Percentiles rank a stretch among this genome's conserved stretches.
Conservation (phyloP, 2,329 filamentous ascomycete species). For the Akanthomyces muscarius region DNA sequence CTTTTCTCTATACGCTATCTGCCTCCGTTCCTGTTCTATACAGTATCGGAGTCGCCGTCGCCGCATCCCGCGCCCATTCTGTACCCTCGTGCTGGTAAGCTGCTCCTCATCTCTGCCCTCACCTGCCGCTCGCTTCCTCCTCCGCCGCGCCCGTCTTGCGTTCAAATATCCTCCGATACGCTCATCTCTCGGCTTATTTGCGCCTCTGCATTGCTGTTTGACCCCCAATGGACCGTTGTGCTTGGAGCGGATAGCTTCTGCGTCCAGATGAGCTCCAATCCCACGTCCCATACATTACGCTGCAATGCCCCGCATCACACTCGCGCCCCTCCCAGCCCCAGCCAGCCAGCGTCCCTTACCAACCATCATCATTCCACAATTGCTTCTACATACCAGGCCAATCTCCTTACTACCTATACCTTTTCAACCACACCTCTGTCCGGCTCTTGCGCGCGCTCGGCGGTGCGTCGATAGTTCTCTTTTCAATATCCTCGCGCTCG, state of each 20-base stretch:
- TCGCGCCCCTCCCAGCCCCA: slow-evolving; percentile 17
- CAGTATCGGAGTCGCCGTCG: not conserved
- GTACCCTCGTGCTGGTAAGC: slow-evolving; percentile 13
- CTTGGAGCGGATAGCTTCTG: slow-evolving; percentile 9
- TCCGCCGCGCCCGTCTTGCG: not conserved
- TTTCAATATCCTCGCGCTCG: not conserved
- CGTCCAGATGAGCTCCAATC: slow-evolving; percentile 13
- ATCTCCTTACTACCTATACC: not conserved
- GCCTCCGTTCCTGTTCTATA: not conserved
- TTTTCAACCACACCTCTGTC: not conserved
- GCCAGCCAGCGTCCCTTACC: slow-evolving; percentile 10
- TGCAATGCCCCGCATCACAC: slow-evolving; percentile 17
- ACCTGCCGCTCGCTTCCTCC: not conserved
- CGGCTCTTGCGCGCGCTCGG: not conserved
- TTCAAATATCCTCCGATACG: not conserved
- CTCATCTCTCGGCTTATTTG: not conserved
- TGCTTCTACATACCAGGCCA: slow-evolving; percentile 3
- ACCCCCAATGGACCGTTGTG: slow-evolving; percentile 9
- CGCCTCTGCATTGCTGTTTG: not conserved
- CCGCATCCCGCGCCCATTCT: slow-evolving; percentile 1
- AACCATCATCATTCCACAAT: slow-evolving; percentile 17
- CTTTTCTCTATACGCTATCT: not conserved
- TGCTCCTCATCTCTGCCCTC: slow-evolving; percentile 14
- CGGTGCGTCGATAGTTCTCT: not conserved
- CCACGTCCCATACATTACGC: slow-evolving; percentile 14